These are phyloP conservation scores for Boeremia exigua DNA, from an alignment of 2,329 filamentous ascomycete genomes.

Conservation along the genomic window DNA sequence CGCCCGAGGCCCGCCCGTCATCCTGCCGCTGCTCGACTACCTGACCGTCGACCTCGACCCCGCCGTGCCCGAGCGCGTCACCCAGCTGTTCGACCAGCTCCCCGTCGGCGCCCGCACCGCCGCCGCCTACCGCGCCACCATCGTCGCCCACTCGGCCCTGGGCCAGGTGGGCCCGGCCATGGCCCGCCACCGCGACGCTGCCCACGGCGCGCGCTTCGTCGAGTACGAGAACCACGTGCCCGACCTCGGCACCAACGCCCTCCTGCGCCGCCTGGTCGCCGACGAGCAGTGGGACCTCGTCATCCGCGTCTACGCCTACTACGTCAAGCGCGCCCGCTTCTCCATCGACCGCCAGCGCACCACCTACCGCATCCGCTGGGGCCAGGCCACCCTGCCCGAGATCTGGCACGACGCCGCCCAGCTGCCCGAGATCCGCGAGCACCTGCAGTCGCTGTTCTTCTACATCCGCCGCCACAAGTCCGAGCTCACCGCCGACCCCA, in stretches of 20 bases:
- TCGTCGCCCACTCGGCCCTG: slow-evolving; percentile 53
- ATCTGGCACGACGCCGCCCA: slow-evolving; percentile 34
- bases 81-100: slow-evolving; percentile 56
- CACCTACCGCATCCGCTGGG: slow-evolving; percentile 10
- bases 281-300: slow-evolving; percentile 47
- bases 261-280: slow-evolving; percentile 38
- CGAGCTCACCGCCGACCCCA: slow-evolving; percentile 23
- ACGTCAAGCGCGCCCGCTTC: slow-evolving; percentile 10
- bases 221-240: slow-evolving; percentile 8
- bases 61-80: slow-evolving; percentile 51
- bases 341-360: slow-evolving; percentile 7
- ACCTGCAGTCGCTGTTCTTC: slow-evolving; percentile 35
- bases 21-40: slow-evolving; percentile 38
- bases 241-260: slow-evolving; percentile 36
- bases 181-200: slow-evolving; percentile 41
- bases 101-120: slow-evolving; percentile 44
- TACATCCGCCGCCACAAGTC: slow-evolving; percentile 34
- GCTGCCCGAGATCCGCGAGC: slow-evolving; percentile 33
- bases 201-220: neutral
- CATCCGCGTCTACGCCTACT: slow-evolving; percentile 32
- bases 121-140: slow-evolving; percentile 54
- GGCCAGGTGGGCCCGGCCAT: slow-evolving; percentile 48
- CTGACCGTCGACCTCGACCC: slow-evolving; percentile 26
- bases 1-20: slow-evolving; percentile 13
- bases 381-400: slow-evolving; percentile 16